Base-by-base conservation (phyloP, 441 rosid species). In the Brassica hybrid region DNA sequence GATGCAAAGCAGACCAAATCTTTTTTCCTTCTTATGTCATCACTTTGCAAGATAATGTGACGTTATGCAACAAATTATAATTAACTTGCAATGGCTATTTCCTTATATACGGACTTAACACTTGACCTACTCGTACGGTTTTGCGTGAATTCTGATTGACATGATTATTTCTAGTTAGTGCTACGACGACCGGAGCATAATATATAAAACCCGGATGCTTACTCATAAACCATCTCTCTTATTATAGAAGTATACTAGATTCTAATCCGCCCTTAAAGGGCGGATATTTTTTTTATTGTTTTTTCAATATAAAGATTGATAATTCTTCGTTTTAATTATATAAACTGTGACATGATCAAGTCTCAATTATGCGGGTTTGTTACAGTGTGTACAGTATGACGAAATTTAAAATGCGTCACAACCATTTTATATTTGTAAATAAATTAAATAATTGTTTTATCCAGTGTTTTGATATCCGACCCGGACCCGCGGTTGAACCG, bases 11-110 rank as follows among this genome's bases (percentile, higher is more conserved):
- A 4, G 10, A 56, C 25, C 61, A 21, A 21, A 21, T 21, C 23
- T 21, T 21, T 65, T 64, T 76, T 62, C 4, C 30, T 69, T 25
- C 5, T 64, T 56, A 57, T 71, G 71, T 64, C 50, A 60, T 70
- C 50, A 69, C 14, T 69, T 61, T 68, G 62, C 79, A 30, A 60
- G 7, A 48, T 21, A 21, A 59, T 45, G 8, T 30, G 45, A 45
- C 1, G 54, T 41, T 65, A 52, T 52, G 11, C 9, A 54, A 56
- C 27, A 16, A 41, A 17, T 1, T 16, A 25, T 4, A 27, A 27
- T 27, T 13, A 45, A 8, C 19, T 66, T 21, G 59, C 17, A 64
- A 50, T 30, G 64, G 11, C 36, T 63, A 30, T 21, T 21, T 21
- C 23, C 23, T 21, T 59, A 43, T 3, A 21, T 23, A 43, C 34